Base-by-base conservation (phyloP, 441 rosid species). In the Gossypium trilobum region DNA sequence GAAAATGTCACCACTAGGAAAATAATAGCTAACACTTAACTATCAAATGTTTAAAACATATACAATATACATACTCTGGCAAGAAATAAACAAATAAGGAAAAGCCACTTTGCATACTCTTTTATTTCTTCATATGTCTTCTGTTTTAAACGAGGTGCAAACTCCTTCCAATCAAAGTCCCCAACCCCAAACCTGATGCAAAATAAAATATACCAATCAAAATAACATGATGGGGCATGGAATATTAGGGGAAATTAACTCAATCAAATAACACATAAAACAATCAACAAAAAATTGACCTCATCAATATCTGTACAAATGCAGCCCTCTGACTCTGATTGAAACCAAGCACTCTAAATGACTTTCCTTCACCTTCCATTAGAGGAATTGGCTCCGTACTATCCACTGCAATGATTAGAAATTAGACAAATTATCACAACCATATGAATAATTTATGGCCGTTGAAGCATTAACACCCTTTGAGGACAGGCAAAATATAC, bases 291-390 rank as follows among this genome's bases (percentile, higher is more conserved):
- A 71, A 31, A 69, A 72, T 73, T 72, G 64, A 95, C 98, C 99
- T 90, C 98, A 93, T 92, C 81, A 95, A 73, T 59, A 91, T 83
- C 80, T 95, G 96, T 13, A 95, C 95, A 86, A 95, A 95, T 14
- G 89, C 87, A 69, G 96, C 96, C 82, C 99, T 91, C 86, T 92
- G 98, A 75, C 84, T 95, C 78, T 91, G 97, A 79, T 87, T 92
- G 85, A 92, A 95, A 64, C 99, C 98, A 67, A 95, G 77, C 33
- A 95, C 97, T 81, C 90, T 85, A 76, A 95, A 93, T 61, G 99
- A 88, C 76, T 89, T 87, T 74, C 99, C 99, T 80, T 92, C 99
- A 57, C 99, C 99, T 85, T 95, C 99, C 99, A 95, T 95, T 78
- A 95, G 80, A 72, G 99, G 97, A 82, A 80, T 73, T 14, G 95